Base-by-base conservation (phyloP, 345 rosid species). In the Citrus mangshanensis region DNA sequence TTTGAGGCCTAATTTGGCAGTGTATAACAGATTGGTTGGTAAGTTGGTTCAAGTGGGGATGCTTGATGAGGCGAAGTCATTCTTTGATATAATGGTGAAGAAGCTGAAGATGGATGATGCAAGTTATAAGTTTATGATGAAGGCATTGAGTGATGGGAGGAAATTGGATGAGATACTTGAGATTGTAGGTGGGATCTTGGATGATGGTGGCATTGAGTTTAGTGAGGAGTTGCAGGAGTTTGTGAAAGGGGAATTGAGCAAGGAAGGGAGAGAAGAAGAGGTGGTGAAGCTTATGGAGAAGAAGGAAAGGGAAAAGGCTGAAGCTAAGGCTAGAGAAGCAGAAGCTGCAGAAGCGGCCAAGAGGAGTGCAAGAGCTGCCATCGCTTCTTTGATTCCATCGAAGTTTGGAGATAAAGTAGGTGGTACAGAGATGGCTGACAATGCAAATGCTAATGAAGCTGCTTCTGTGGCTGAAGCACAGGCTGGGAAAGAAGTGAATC, bases 91-190 rank as follows among this genome's bases (percentile, higher is more conserved):
- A 82, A 93, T 95, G 99, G 90, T 89, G 82, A 90, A 79, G 86
- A 95, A 92, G 86, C 91, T 93, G 74, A 95, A 89, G 88, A 91
- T 92, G 96, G 93, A 95, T 24, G 88, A 85, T 56, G 89, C 78
- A 1, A 90, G 91, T 89, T 95, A 89, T 82, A 87, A 85, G 85
- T 95, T 89, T 83, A 95, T 95, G 80, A 89, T 90, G 89, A 86
- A 79, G 87, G 82, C 89, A 2, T 84, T 95, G 64, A 87, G 92
- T 19, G 91, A 91, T 76, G 92, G 72, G 13, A 92, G 92, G 71
- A 88, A 82, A 40, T 79, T 91, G 71, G 95, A 93, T 35, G 97
- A 92, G 72, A 79, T 95, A 85, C 92, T 93, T 56, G 85, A 88
- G 86, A 90, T 93, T 80, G 96, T 88, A 64, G 95, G 89, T 73